Percentiles rank a stretch among this genome's conserved stretches.
Conservation (phyloP, 164 flowering plant genomes). For the Nymphaea colorata region DNA sequence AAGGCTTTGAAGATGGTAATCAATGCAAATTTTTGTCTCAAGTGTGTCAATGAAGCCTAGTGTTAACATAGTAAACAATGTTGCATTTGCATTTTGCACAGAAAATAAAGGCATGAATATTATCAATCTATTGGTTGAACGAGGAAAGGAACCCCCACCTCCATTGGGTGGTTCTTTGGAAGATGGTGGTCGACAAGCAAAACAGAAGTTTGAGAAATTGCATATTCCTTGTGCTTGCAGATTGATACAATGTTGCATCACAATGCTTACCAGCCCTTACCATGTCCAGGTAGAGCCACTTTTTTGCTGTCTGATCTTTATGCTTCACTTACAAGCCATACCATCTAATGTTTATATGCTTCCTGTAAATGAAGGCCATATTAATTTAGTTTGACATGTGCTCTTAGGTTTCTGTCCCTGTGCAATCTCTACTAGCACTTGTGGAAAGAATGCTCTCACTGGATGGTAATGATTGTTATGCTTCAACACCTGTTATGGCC, state of each 20-base stretch:
- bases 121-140: not conserved
- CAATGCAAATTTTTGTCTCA: not conserved
- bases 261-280: slow-evolving; percentile 56
- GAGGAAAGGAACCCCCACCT: not conserved
- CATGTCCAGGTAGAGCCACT: slow-evolving; percentile 49
- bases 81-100: not conserved
- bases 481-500: slow-evolving; percentile 31
- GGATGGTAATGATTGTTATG: slow-evolving; percentile 55
- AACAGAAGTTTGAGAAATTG: slow-evolving; percentile 28
- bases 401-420: slow-evolving; percentile 58
- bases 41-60: not conserved
- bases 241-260: slow-evolving; percentile 44
- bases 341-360: not conserved
- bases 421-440: slow-evolving; percentile 47
- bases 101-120: not conserved
- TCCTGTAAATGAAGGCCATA: not conserved
- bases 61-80: not conserved
- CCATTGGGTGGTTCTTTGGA: not conserved
- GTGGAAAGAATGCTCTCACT: slow-evolving; percentile 61
- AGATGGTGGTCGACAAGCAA: slow-evolving; percentile 10
- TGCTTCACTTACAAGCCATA: not conserved
- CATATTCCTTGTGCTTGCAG: slow-evolving; percentile 27
- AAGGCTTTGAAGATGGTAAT: not conserved
- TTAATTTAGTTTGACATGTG: not conserved
- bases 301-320: not conserved